phyloP scores from a whole-genome alignment of 345 rosid species.

The Hibiscus trionum region DNA sequence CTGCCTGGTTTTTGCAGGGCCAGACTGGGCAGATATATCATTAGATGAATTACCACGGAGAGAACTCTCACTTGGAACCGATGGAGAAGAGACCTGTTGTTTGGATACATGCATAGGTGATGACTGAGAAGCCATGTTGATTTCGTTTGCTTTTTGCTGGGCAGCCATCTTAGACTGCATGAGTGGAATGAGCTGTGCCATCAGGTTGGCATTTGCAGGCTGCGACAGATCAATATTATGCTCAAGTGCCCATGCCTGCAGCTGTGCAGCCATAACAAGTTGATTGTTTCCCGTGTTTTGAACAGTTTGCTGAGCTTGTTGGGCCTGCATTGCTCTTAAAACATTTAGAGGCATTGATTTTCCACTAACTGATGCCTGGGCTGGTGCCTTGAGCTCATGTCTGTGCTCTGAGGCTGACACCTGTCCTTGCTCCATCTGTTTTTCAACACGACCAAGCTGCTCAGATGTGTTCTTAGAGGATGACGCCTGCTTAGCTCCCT shows the following conservation, averaged over 20 bases:
- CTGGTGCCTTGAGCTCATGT: constrained; percentile 45
- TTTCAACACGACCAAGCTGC: constrained; percentile 54
- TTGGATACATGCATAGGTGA: constrained; percentile 52
- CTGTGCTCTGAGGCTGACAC: constrained; percentile 50
- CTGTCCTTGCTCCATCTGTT: constrained; percentile 53
- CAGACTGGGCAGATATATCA: constrained; percentile 78
- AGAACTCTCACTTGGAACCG: constrained; percentile 60
- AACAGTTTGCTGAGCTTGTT: constrained; percentile 48
- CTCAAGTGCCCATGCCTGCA: constrained; percentile 87
- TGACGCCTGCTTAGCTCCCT: constrained; percentile 66
- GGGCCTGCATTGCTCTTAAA: constrained; percentile 62
- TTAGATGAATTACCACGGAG: constrained; percentile 67
- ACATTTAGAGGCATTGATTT: constrained; percentile 51
- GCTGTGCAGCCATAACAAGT: constrained; percentile 66
- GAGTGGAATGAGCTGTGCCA: constrained; percentile 68
- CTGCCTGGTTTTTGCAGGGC: constrained; percentile 59
- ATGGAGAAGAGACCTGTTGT: constrained; percentile 65
- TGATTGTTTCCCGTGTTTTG: constrained; percentile 61
- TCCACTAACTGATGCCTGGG: constrained; percentile 46
- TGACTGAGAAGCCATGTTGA: constrained; percentile 39
- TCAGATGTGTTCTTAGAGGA: constrained; percentile 69
- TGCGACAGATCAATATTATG: constrained; percentile 81
- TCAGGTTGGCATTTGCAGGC: constrained; percentile 82
- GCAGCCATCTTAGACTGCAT: constrained; percentile 83
- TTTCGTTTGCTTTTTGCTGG: constrained; percentile 67